Conservation (phyloP, 2,329 filamentous ascomycete species). For the Fusarium sp. region DNA sequence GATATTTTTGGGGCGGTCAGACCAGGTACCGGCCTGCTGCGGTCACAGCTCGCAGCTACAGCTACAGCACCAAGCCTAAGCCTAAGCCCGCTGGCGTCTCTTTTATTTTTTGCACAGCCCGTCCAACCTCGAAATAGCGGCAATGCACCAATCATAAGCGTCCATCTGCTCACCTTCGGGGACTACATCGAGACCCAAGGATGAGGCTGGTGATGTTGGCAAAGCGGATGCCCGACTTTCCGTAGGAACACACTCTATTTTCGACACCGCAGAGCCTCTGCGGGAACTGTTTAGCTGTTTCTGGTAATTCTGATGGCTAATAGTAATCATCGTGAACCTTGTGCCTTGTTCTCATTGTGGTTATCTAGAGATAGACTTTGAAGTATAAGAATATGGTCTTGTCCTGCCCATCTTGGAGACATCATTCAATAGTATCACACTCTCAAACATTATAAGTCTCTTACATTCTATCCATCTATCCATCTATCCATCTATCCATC, state of each 20-base stretch:
- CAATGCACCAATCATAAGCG: conserved; percentile 17
- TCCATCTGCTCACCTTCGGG: background rate
- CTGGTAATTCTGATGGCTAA: background rate
- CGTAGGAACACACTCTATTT: conserved; percentile 27
- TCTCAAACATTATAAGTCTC: conserved; percentile 7
- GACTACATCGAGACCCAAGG: conserved; percentile 18
- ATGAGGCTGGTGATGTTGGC: conserved; percentile 31
- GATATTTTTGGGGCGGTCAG: conserved; percentile 36
- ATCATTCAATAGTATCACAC: conserved; percentile 40
- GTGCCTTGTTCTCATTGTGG: conserved; percentile 18
- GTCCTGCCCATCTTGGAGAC: conserved; percentile 31
- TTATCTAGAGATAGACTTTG: conserved; percentile 4
- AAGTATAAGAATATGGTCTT: conserved; percentile 45
- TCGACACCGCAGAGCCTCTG: conserved; percentile 27
- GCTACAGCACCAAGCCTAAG: background rate
- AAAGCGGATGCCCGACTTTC: conserved; percentile 33
- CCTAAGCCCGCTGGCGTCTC: conserved; percentile 8
- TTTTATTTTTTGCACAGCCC: conserved; percentile 31
- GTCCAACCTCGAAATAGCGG: conserved; percentile 33
- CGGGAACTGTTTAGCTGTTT: conserved; percentile 11
- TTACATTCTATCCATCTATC: background rate
- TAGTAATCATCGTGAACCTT: conserved; percentile 14
- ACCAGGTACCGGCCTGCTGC: conserved; percentile 7
- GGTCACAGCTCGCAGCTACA: background rate
- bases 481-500: background rate